Conservation (phyloP, 1,284 basidiomycete species). For the Tremellales sp. region DNA sequence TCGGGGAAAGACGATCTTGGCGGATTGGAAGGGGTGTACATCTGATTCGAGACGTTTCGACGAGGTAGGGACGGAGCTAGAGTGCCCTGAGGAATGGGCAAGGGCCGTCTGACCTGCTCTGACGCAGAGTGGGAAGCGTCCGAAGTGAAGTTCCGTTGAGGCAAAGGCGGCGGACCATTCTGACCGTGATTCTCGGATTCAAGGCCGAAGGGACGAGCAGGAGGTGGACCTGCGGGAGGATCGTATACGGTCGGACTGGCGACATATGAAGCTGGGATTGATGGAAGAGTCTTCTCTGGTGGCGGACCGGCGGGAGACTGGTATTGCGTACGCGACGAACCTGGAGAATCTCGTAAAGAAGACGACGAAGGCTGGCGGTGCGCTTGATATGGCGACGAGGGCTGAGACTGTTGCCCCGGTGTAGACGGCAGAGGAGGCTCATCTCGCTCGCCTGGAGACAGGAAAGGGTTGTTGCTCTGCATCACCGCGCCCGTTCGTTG, state of each 20-base stretch:
- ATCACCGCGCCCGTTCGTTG: slow-evolving; percentile 21
- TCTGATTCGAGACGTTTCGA: not conserved
- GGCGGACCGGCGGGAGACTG: not conserved
- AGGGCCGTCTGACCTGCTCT: not conserved
- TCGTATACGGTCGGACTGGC: slow-evolving; percentile 11
- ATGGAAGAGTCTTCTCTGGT: not conserved
- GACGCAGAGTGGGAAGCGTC: not conserved
- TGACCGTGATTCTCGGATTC: not conserved
- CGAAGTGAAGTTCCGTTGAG: not conserved
- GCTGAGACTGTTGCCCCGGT: not conserved
- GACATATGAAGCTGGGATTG: not conserved
- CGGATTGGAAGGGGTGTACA: not conserved
- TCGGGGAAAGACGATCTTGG: slow-evolving; percentile 2
- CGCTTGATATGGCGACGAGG: not conserved
- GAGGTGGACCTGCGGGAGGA: slow-evolving; percentile 62
- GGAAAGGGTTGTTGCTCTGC: slow-evolving; percentile 48
- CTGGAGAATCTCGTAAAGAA: not conserved
- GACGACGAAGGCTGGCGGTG: slow-evolving; percentile 2
- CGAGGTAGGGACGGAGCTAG: not conserved
- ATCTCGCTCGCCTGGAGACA: slow-evolving; percentile 66
- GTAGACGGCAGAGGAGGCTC: slow-evolving; percentile 24
- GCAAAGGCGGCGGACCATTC: not conserved
- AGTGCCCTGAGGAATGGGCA: not conserved
- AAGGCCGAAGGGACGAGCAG: too few species aligned
- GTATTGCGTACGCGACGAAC: not conserved